Evolutionary conservation across 176 grass and related monocot species (phyloP).

Genomic region (Avena sativa): DNA sequence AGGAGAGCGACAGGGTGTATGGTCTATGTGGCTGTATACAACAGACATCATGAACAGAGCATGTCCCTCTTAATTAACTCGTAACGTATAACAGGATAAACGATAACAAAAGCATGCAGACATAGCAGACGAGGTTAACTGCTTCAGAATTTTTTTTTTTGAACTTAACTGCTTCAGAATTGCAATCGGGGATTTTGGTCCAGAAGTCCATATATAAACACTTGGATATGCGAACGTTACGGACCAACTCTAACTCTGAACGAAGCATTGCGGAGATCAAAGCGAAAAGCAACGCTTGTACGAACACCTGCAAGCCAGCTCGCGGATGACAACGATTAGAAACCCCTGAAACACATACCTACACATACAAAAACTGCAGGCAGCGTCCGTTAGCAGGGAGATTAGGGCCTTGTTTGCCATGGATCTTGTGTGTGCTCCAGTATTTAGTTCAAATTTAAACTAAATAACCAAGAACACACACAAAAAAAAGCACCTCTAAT

Average conservation of each 20-base stretch:
- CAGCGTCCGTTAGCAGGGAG: constrained; percentile 19
- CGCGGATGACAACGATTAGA: background rate
- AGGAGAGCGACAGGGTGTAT: too few species aligned
- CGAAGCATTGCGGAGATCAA: background rate
- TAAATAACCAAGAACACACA: background rate
- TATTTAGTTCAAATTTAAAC: background rate
- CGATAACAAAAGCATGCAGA: background rate
- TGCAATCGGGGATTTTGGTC: background rate
- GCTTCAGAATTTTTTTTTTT: background rate
- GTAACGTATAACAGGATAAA: background rate
- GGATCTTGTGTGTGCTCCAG: background rate
- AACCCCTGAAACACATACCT: constrained; percentile 36
- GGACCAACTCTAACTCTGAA: background rate
- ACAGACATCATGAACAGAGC: background rate
- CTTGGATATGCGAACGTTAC: background rate
- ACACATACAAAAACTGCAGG: constrained; percentile 46
- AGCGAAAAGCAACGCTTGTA: constrained; percentile 8
- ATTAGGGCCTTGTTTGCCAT: background rate
- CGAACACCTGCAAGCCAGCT: constrained; percentile 30
- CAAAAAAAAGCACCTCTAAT: background rate
- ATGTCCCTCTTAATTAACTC: background rate
- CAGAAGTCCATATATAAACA: background rate
- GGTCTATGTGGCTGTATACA: background rate
- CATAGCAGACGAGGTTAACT: background rate
- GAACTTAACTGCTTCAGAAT: background rate